A percentile compares a stretch with the other conserved stretches of the same genome.
Evolutionary conservation across 2,329 filamentous ascomycete genomes (phyloP).

Genomic region (Colletotrichum liaoningense): DNA sequence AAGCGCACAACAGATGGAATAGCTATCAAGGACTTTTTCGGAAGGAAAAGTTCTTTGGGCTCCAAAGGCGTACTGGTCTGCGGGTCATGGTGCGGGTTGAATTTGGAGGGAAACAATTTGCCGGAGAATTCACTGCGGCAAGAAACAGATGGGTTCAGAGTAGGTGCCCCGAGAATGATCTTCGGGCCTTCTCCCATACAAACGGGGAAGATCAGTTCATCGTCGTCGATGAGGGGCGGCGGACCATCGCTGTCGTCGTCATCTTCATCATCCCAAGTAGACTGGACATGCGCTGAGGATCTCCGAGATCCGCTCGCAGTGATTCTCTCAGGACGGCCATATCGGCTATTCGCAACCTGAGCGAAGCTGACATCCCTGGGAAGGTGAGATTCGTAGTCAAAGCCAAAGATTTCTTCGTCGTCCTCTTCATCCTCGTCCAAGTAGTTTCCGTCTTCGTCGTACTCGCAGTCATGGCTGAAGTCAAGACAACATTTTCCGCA

Average conservation of each 20-base stretch:
- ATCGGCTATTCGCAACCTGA: slow-evolving; percentile 52
- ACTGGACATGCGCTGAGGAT: background rate
- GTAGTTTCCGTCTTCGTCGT: background rate
- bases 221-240: background rate
- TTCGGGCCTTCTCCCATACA: too few species aligned
- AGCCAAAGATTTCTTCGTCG: background rate
- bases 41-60: too few species aligned
- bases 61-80: too few species aligned
- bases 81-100: too few species aligned
- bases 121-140: too few species aligned
- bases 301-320: background rate
- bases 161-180: too few species aligned
- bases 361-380: slow-evolving; percentile 48
- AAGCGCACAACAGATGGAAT: slow-evolving; percentile 37
- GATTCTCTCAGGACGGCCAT: slow-evolving; percentile 22
- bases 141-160: too few species aligned
- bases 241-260: background rate
- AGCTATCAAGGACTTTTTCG: too few species aligned
- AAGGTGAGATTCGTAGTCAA: slow-evolving; percentile 45
- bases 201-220: too few species aligned
- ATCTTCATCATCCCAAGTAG: background rate
- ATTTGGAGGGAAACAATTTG: too few species aligned
- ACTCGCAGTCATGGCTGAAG: background rate
- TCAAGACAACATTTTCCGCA: slow-evolving; percentile 24
- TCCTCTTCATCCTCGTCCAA: background rate